Conservation (phyloP, 1,284 basidiomycete genomes). For the Agroathelia rolfsii region DNA sequence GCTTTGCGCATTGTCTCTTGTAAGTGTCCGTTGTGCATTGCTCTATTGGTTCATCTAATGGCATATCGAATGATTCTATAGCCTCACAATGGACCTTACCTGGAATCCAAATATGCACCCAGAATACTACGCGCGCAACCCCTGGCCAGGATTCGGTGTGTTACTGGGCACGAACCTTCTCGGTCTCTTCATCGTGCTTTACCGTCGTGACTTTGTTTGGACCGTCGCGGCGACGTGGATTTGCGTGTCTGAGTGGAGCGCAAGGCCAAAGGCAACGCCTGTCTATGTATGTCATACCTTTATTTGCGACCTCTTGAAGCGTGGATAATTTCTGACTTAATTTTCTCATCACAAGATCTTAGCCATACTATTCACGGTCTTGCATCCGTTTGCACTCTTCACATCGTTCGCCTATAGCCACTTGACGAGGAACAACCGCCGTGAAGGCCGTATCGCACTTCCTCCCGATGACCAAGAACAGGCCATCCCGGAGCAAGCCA, state of each 20-base stretch:
- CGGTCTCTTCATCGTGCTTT: conserved; percentile 41
- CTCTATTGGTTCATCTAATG: neutral
- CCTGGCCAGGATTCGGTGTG: conserved; percentile 56
- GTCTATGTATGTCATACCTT: conserved; percentile 40
- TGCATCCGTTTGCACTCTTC: conserved; percentile 48
- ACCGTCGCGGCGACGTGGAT: conserved; percentile 64
- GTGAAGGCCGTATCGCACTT: conserved; percentile 35
- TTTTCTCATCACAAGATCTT: conserved; percentile 31
- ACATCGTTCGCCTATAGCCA: conserved; percentile 27
- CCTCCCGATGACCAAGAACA: conserved; percentile 34
- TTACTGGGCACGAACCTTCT: conserved; percentile 49
- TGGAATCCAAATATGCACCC: conserved; percentile 30
- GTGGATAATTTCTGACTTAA: conserved; percentile 1
- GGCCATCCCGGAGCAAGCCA: too few species aligned
- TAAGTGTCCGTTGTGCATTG: conserved; percentile 24
- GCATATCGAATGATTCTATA: conserved; percentile 19
- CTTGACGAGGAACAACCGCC: conserved; percentile 21
- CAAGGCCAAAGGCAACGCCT: conserved; percentile 46
- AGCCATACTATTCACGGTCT: conserved; percentile 43
- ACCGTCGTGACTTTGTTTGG: conserved; percentile 60
- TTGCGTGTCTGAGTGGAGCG: conserved; percentile 51
- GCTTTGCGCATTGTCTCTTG: conserved; percentile 44
- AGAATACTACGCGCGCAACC: conserved; percentile 37
- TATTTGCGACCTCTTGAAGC: neutral
- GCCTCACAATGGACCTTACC: conserved; percentile 46